Evolutionary conservation across 2,329 filamentous ascomycete genomes (phyloP).

Genomic region (Huntiella savannae): DNA sequence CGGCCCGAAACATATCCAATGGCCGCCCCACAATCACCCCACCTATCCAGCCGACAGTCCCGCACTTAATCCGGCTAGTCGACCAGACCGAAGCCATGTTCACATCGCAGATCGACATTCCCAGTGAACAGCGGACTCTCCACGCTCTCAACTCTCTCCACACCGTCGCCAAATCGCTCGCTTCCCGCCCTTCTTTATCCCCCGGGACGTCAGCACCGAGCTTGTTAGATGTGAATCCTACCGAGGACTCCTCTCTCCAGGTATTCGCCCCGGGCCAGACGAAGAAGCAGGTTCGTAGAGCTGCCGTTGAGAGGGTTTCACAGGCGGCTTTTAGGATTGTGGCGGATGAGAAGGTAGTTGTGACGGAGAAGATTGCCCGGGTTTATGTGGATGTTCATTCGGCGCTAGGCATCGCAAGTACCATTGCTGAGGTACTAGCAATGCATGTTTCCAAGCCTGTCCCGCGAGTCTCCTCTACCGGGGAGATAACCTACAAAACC

Average conservation of each 20-base stretch:
- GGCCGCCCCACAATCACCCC: background rate
- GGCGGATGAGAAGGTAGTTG: constrained; percentile 57
- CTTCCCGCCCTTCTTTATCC: constrained; percentile 15
- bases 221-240: constrained; percentile 16
- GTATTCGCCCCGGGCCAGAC: background rate
- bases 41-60: background rate
- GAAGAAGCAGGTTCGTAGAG: constrained; percentile 18
- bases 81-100: constrained; percentile 26
- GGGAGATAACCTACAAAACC: constrained; percentile 8
- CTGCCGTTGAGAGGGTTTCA: constrained; percentile 33
- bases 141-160: constrained; percentile 27
- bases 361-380: constrained; percentile 52
- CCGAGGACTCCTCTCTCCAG: background rate
- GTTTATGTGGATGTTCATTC: constrained; percentile 62
- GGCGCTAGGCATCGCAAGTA: constrained; percentile 51
- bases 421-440: constrained; percentile 60
- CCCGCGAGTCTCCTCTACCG: constrained; percentile 24
- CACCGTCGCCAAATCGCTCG: constrained; percentile 25
- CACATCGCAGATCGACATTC: constrained; percentile 25
- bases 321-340: constrained; percentile 49
- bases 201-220: constrained; percentile 16
- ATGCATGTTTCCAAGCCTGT: constrained; percentile 71
- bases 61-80: constrained; percentile 17
- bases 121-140: constrained; percentile 24
- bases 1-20: background rate